Base-by-base conservation (phyloP, 2,329 filamentous ascomycete genomes). In the Aspergillus bombycis region DNA sequence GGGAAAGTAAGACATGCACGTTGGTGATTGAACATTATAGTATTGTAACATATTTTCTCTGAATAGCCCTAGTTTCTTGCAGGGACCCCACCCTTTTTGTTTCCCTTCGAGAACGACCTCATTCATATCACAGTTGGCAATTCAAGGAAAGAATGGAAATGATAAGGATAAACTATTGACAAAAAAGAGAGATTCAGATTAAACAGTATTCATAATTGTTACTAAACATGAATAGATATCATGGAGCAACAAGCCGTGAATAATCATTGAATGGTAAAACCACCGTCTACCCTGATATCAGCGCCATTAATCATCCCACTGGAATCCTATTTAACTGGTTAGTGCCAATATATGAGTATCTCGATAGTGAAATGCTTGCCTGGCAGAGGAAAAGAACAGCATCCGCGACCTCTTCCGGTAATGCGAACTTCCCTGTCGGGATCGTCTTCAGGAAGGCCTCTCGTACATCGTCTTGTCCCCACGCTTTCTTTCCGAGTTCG, bases 401-500 rank as follows among this genome's bases (percentile, higher is more conserved):
- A 62, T 78, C 75, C 1, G 78, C 78, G 38, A 80, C 75, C 67
- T 80, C 78, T 26, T 74, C 75, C 0, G 78, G 78, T 56, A 75
- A 65, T 4, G 74, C 77, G 66, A 80, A 80, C 58, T 73, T 75
- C 1, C 78, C 78, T 0, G 74, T 77, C 3, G 78, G 78, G n/a
- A 80, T 78, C 52, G 66, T 72, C 55, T 72, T 70, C 53, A 80
- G 65, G 59, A 79, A 78, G 0, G 74, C 74, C 58, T 78, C 73
- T 36, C 74, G 66, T 43, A 79, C 77, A 10, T 63, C 62, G 2
- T 72, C 66, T 41, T 77, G 75, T 1, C 77, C 77, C 78, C 78
- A 80, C 7, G 78, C 78, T 65, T 79, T 80, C 67, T 78, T 77
- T 4, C 81, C 81, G 36, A 84, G 67, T 8, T 72, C 77, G 11